Base-by-base conservation (phyloP, 164 flowering plant species). In the Santalum album region DNA sequence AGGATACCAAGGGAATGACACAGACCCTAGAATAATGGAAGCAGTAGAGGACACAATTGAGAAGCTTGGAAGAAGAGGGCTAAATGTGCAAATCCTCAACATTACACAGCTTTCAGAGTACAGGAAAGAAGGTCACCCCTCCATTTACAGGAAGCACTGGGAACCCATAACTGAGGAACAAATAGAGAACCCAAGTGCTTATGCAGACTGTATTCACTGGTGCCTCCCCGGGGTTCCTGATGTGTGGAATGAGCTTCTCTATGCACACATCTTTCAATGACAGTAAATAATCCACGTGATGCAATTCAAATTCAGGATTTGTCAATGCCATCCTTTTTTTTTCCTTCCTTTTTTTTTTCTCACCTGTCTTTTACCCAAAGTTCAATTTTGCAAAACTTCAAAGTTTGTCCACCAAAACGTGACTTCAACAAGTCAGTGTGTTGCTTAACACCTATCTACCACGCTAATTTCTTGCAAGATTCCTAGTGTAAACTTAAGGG, bases 141-240 rank as follows among this genome's bases (percentile, higher is more conserved):
- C 97, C 15, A 74, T 94, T 39, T 87, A 78, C 65, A 75, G 95
- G 15, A 90, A 87, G 66, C 85, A 85, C 56, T 94, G 99, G 99
- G 97, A 90, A 68, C 51, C 79, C 9, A 55, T 86, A 19, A 78
- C 74, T 22, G 80, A 83, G 0, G 63, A 83, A 54, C 96, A 84
- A 51, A 54, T 80, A 58, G 53, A 82, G 4, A 84, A 86, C 48
- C 99, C 99, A 10, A 51, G 69, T 10, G 69, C 73, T 53, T 86
- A 79, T 69, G 78, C 99, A 15, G 99, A 94, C 61, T 94, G 99
- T 72, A 83, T 86, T 49, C 99, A 94, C 57, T 94, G 99, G 99
- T 94, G 97, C 71, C 69, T 87, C 66, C 99, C 99, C 0, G 96
- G 99, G 6, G 95, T 94, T 1, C 90, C 88, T 27, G 99, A 90